Conservation (phyloP, 2,329 filamentous ascomycete genomes). For the Colletotrichum sp. region DNA sequence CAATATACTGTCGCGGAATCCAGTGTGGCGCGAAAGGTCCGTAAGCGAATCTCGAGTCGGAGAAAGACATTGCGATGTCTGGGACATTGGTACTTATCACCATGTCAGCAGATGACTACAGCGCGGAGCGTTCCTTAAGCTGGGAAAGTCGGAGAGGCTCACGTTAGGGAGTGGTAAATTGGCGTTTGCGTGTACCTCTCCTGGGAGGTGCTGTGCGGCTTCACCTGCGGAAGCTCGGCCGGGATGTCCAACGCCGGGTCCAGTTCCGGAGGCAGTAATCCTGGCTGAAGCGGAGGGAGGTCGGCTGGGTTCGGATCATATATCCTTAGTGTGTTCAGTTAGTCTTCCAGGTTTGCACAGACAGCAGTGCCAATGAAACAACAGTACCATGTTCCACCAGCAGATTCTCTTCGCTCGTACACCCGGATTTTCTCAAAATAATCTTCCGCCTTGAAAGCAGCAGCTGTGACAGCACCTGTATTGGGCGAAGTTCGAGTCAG, state of each 20-base stretch:
- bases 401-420: slow-evolving; percentile 45
- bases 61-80: slow-evolving; percentile 61
- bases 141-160: slow-evolving; percentile 19
- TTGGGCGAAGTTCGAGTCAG: background rate
- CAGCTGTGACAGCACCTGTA: slow-evolving; percentile 51
- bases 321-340: slow-evolving; percentile 43
- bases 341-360: too few species aligned
- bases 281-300: slow-evolving; percentile 41
- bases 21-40: slow-evolving; percentile 62
- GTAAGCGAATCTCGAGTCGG: slow-evolving; percentile 56
- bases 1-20: slow-evolving; percentile 59
- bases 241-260: slow-evolving; percentile 54
- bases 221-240: slow-evolving; percentile 40
- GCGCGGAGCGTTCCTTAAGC: rapidly evolving
- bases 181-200: slow-evolving; percentile 53
- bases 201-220: slow-evolving; percentile 41
- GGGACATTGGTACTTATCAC: slow-evolving; percentile 57
- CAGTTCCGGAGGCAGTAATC: slow-evolving; percentile 45
- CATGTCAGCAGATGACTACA: background rate
- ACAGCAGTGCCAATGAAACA: background rate
- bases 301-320: slow-evolving; percentile 49
- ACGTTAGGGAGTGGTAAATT: slow-evolving; percentile 58
- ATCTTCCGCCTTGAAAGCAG: slow-evolving; percentile 49
- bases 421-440: slow-evolving; percentile 46
- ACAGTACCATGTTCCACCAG: slow-evolving; percentile 50